Conservation (phyloP, 2,329 filamentous ascomycete genomes). For the Nannizziopsis barbatae region DNA sequence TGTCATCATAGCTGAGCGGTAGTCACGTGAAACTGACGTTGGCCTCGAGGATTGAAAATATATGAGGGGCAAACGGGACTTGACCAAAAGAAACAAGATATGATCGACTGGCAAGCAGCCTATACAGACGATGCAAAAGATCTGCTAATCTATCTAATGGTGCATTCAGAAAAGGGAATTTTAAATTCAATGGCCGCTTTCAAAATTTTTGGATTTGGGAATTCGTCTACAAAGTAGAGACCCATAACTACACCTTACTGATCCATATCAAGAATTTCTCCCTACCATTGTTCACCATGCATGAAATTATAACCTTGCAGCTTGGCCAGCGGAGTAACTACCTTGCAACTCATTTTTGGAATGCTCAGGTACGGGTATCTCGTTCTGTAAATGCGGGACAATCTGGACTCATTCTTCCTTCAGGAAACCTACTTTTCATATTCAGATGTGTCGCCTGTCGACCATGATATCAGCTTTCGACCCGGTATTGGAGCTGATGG, state of each 20-base stretch:
- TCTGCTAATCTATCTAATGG: too few relatives aligned
- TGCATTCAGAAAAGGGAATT: too few relatives aligned
- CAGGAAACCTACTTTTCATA: slow-evolving; percentile 98
- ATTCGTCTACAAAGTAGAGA: too few relatives aligned
- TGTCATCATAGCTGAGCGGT: neutral
- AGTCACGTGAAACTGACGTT: neutral
- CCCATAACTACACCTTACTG: too few relatives aligned
- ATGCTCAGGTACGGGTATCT: slow-evolving; percentile 55
- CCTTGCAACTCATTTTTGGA: slow-evolving; percentile 94
- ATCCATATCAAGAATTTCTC: neutral
- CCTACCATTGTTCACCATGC: slow-evolving; percentile 48
- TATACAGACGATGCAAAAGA: too few relatives aligned
- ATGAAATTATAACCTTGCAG: slow-evolving; percentile 89
- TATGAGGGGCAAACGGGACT: neutral
- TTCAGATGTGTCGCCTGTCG: slow-evolving; percentile 52
- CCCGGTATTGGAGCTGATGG: slow-evolving; percentile 72
- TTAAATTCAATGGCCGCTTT: too few relatives aligned
- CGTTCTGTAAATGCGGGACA: neutral
- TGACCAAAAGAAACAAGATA: too few relatives aligned
- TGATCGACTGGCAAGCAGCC: too few relatives aligned
- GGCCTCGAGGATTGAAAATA: neutral
- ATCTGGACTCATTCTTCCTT: slow-evolving; percentile 2
- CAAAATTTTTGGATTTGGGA: too few relatives aligned
- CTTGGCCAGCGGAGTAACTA: slow-evolving; percentile 90
- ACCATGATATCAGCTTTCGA: slow-evolving; percentile 83